Evolutionary conservation across 1,284 basidiomycete genomes (phyloP), one percentile per base, ranked within the genome.

Genomic region (Moesziomyces sp.): DNA sequence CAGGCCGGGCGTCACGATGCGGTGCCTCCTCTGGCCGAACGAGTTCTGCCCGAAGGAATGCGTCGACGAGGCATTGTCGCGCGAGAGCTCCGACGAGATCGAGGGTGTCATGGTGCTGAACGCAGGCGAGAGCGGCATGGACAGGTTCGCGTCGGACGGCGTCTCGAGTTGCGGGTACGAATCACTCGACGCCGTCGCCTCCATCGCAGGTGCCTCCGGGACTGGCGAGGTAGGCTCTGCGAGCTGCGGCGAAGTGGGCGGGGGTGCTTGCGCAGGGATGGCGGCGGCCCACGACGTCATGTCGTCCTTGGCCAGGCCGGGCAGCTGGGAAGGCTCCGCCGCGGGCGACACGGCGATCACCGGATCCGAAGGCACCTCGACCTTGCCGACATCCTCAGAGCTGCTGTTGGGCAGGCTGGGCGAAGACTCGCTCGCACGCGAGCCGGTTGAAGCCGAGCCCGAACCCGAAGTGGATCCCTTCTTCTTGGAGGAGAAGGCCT

Each of bases 401-500:
- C 65, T 68, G 59, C 65, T 58, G 59, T 62, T 61, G 35, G 28
- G 35, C 10, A 65, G 28, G 58, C 51, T 65, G 2, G 68, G 51
- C 38, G 68, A 54, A 19, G 58, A 61, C 40, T 44, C 55, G 43
- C 14, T 24, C 23, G 52, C 47, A 21, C 24, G 55, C 18, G 65
- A 58, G 44, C 40, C 64, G 11, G 45, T 26, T 3, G 16, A 16
- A 7, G 38, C 38, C 38, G 38, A 40, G 11, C 26, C 47, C 14
- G 60, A 54, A 24, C 56, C 58, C 5, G 61, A 47, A 21, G 14
- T 11, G n/a, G 58, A 58, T 9, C 51, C 38, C 52, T 69, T 64
- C 43, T 46, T 58, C 46, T 52, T 70, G 52, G 66, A 58, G 35
- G 58, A 55, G 21, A 73, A 68, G n/a, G 70, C 56, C 60, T 60